These are phyloP conservation scores for Litsea cubeba DNA, from an alignment of 164 flowering plant genomes.

Conservation along the genomic window DNA sequence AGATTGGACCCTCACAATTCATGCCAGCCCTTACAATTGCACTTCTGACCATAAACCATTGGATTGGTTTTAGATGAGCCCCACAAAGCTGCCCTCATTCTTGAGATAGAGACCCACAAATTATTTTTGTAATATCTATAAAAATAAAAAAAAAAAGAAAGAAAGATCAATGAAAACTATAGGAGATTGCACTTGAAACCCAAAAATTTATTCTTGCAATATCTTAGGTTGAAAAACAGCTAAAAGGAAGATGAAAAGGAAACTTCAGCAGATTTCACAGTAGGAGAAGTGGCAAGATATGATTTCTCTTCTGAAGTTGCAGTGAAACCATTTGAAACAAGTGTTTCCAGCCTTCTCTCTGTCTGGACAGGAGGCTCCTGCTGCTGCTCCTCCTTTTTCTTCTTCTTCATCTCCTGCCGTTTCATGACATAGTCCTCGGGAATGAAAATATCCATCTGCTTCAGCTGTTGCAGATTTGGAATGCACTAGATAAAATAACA, in stretches of 20 bases:
- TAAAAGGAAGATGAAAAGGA: background rate
- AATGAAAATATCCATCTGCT: constrained; percentile 14
- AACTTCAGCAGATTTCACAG: constrained; percentile 5
- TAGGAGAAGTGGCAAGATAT: background rate
- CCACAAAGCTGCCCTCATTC: too few relatives aligned
- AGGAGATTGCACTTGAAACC: background rate
- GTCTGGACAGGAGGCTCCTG: constrained; percentile 9
- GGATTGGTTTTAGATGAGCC: too few relatives aligned
- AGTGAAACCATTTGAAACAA: background rate
- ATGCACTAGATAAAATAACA: background rate
- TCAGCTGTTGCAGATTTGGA: background rate
- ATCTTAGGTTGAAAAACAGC: constrained; percentile 12
- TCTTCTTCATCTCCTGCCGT: constrained; percentile 19
- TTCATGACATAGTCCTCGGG: constrained; percentile 16
- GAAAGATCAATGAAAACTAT: background rate
- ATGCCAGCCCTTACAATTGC: too few relatives aligned
- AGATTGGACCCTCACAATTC: too few relatives aligned
- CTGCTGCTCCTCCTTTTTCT: constrained; percentile 9
- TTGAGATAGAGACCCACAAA: too few relatives aligned
- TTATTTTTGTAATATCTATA: background rate
- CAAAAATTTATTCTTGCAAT: background rate
- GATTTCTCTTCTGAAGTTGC: background rate
- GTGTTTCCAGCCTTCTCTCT: constrained; percentile 1
- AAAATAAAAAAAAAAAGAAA: too few relatives aligned
- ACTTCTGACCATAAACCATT: too few relatives aligned